A percentile compares a stretch with the other conserved stretches of the same genome.
These are phyloP conservation scores for Candida maesae DNA, from an alignment of 805 yeast species.

Conservation along the genomic window DNA sequence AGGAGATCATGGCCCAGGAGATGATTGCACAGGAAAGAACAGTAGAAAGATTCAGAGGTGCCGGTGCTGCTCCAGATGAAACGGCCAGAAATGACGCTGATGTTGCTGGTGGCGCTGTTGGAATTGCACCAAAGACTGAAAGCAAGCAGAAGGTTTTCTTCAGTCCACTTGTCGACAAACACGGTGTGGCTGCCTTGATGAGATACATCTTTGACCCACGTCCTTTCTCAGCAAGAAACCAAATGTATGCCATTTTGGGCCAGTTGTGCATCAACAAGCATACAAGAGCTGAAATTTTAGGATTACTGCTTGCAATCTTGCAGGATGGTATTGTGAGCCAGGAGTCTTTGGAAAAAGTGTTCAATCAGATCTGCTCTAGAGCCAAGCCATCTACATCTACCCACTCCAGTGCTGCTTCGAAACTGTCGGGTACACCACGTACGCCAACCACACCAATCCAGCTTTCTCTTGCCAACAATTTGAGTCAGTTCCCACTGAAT, in stretches of 20 bases:
- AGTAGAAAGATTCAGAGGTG: slow-evolving; percentile 20
- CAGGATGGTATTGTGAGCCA: slow-evolving; percentile 72
- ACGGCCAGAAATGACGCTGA: not conserved
- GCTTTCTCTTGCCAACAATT: slow-evolving; percentile 38
- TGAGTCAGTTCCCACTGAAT: slow-evolving; percentile 43
- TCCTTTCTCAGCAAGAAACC: slow-evolving; percentile 55
- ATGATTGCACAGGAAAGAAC: slow-evolving; percentile 50
- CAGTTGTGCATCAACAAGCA: slow-evolving; percentile 73
- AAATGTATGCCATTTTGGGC: slow-evolving; percentile 60
- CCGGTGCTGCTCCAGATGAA: not conserved
- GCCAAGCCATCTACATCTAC: slow-evolving; percentile 5
- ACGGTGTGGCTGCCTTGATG: slow-evolving; percentile 70
- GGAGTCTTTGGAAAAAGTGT: slow-evolving; percentile 57
- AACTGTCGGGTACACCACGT: slow-evolving; percentile 16
- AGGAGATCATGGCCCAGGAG: slow-evolving; percentile 59
- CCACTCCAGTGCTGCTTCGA: not conserved
- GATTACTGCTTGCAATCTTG: slow-evolving; percentile 60
- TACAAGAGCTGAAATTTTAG: slow-evolving; percentile 70
- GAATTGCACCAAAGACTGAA: slow-evolving; percentile 10
- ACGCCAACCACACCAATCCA: slow-evolving; percentile 19
- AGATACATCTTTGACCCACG: slow-evolving; percentile 73
- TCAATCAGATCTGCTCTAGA: slow-evolving; percentile 46
- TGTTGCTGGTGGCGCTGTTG: slow-evolving; percentile 2
- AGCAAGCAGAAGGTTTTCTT: slow-evolving; percentile 41
- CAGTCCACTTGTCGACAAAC: slow-evolving; percentile 68